Evolutionary conservation across 352 stramenopile genomes (phyloP).

Genomic region (Pilasporangium apinafurcum): DNA sequence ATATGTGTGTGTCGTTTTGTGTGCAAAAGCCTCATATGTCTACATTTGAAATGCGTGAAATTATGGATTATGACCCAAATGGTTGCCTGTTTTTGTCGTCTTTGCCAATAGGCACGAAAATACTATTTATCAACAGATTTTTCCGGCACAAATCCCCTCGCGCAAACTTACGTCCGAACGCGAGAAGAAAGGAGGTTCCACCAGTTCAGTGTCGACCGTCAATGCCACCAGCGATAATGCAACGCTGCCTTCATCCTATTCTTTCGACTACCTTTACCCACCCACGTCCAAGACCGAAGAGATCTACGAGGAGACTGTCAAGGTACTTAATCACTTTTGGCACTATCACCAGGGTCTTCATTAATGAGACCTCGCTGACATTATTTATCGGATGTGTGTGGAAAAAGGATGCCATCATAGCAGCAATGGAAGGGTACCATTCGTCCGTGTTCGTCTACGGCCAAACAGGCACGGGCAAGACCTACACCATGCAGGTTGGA

Average conservation of each 20-base stretch:
- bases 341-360: no score
- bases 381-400: conserved; percentile 5
- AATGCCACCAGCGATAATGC: conserved; percentile 14
- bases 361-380: neutral
- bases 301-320: conserved; percentile 84
- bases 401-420: conserved; percentile 53
- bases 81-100: no score
- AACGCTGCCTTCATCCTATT: conserved; percentile 66
- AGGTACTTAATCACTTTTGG: no score
- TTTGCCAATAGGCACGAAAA: conserved; percentile 56
- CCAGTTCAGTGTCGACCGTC: conserved; percentile 33
- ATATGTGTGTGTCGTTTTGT: neutral
- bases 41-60: no score
- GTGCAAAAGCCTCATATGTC: no score
- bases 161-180: conserved; percentile 15
- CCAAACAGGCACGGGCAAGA: conserved; percentile 87
- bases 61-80: no score
- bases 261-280: conserved; percentile 85
- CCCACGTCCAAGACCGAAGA: conserved; percentile 55
- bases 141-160: conserved; percentile 49
- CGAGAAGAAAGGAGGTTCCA: conserved; percentile 18
- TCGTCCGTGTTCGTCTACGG: conserved; percentile 90
- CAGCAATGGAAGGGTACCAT: conserved; percentile 73
- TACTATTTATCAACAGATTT: conserved; percentile 87
- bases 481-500: conserved; percentile 70